Conservation (phyloP, 106 monocot genomes). For the Dendrobium chrysotoxum region DNA sequence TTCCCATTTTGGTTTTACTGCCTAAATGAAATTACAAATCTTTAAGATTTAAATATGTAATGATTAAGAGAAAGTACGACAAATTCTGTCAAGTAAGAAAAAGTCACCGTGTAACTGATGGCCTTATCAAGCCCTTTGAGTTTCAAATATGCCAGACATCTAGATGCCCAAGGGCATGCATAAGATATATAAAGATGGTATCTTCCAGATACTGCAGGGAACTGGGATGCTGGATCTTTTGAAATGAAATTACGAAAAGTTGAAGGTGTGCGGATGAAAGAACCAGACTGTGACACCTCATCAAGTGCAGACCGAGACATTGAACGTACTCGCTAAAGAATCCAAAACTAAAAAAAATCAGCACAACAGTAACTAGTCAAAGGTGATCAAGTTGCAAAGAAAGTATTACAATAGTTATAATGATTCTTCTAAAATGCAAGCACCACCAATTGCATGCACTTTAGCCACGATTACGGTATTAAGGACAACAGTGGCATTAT, state of each 20-base stretch:
- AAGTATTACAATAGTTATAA: not conserved
- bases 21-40: constrained; percentile 18
- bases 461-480: not conserved
- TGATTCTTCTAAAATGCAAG: not conserved
- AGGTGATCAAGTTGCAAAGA: not conserved
- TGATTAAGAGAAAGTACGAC: not conserved
- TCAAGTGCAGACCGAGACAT: constrained; percentile 64
- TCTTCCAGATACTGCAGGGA: constrained; percentile 68
- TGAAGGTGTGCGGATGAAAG: constrained; percentile 57
- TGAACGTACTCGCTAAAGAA: constrained; percentile 6
- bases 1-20: constrained; percentile 75
- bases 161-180: constrained; percentile 88
- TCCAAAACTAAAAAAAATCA: not conserved
- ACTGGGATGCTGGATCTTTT: constrained; percentile 40
- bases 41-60: not conserved
- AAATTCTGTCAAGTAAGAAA: not conserved
- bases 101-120: constrained; percentile 48
- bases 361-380: not conserved
- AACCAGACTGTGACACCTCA: constrained; percentile 51
- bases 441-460: not conserved
- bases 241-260: constrained; percentile 64
- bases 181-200: constrained; percentile 89
- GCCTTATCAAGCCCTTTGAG: constrained; percentile 73
- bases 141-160: constrained; percentile 71
- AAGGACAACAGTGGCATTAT: not conserved